phyloP scores from a whole-genome alignment of 805 yeast species.

The Wickerhamiella occidentalis region DNA sequence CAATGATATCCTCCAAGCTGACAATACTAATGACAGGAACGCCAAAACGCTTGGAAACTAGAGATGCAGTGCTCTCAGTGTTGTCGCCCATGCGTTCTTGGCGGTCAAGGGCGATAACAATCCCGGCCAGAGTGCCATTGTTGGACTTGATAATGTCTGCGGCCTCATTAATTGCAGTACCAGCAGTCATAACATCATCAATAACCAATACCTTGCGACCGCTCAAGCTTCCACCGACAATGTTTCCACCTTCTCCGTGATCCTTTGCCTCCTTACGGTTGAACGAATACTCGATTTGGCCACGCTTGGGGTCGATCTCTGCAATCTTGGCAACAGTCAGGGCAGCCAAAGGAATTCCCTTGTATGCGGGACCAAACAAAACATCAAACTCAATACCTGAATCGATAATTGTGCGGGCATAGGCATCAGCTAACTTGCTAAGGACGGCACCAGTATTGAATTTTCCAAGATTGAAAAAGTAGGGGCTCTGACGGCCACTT shows the following conservation, averaged over 20 bases:
- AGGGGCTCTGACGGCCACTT: conserved; percentile 90
- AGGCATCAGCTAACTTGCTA: conserved; percentile 72
- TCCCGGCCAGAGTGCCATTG: conserved; percentile 66
- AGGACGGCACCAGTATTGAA: conserved; percentile 71
- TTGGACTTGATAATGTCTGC: conserved; percentile 60
- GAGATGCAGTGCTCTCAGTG: conserved; percentile 66
- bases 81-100: conserved; percentile 70
- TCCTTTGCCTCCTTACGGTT: conserved; percentile 83
- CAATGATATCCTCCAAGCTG: conserved; percentile 59
- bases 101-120: conserved; percentile 87
- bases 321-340: conserved; percentile 84
- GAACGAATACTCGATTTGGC: conserved; percentile 73
- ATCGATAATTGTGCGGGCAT: conserved; percentile 75
- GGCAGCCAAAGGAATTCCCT: conserved; percentile 93
- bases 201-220: conserved; percentile 70
- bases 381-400: conserved; percentile 79
- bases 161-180: conserved; percentile 95
- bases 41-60: conserved; percentile 54
- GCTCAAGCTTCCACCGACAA: conserved; percentile 71
- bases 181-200: conserved; percentile 97
- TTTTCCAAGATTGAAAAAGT: conserved; percentile 87
- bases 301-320: conserved; percentile 62
- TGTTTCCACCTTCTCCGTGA: conserved; percentile 95
- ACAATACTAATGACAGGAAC: conserved; percentile 83
- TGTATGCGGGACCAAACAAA: conserved; percentile 94